phyloP scores from a whole-genome alignment of 257 asterid genomes.

The Ocimum tenuiflorum region DNA sequence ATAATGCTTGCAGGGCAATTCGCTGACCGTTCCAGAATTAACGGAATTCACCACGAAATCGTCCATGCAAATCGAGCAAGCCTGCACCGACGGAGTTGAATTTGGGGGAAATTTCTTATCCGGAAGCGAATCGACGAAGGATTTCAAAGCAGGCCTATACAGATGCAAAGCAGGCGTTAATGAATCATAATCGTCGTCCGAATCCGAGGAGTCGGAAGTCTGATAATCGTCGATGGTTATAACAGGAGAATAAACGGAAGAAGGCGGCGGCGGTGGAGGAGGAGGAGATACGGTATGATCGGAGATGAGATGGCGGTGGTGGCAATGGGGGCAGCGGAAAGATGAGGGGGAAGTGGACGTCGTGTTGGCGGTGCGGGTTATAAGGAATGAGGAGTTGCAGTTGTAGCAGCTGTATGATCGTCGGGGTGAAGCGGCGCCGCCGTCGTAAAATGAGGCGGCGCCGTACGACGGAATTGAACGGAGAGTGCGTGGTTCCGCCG shows the following conservation, averaged over 20 bases:
- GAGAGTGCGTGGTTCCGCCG: slow-evolving; percentile 30
- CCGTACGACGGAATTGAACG: slow-evolving; percentile 16
- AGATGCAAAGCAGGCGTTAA: slow-evolving; percentile 5
- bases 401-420: slow-evolving; percentile 41
- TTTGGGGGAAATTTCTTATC: slow-evolving; percentile 20
- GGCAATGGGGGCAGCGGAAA: slow-evolving; percentile 50
- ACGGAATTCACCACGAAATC: slow-evolving; percentile 28
- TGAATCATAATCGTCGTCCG: slow-evolving; percentile 27
- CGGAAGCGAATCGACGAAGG: slow-evolving; percentile 32
- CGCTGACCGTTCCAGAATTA: slow-evolving; percentile 12
- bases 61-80: slow-evolving; percentile 55
- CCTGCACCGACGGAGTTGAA: slow-evolving; percentile 14
- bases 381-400: slow-evolving; percentile 27
- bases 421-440: slow-evolving; percentile 13
- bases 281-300: slow-evolving; percentile 30
- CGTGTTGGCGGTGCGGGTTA: slow-evolving; percentile 21
- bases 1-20: slow-evolving; percentile 48
- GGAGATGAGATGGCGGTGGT: slow-evolving; percentile 45
- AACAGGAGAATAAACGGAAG: neutral
- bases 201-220: slow-evolving; percentile 34
- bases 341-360: slow-evolving; percentile 26
- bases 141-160: slow-evolving; percentile 27
- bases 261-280: slow-evolving; percentile 18
- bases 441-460: neutral
- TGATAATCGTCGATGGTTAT: slow-evolving; percentile 13